Percentiles rank a stretch among this genome's conserved stretches.
Evolutionary conservation across 441 rosid genomes (phyloP).

Genomic region (Populus trichocarpa): DNA sequence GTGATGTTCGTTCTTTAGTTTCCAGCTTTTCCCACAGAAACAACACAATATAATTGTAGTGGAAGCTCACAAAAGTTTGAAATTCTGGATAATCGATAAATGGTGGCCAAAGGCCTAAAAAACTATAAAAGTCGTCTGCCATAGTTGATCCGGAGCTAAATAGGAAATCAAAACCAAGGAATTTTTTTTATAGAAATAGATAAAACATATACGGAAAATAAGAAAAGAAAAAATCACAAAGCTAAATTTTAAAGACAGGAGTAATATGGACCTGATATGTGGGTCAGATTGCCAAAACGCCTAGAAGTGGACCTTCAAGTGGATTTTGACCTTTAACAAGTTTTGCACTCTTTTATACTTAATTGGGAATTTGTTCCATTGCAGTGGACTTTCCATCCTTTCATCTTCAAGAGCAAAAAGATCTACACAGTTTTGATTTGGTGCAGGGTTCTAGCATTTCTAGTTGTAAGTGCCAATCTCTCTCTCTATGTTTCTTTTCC

Average conservation of each 20-base stretch:
- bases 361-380: slow-evolving; percentile 15
- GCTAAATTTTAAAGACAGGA: neutral
- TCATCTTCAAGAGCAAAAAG: slow-evolving; percentile 86
- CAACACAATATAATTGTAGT: neutral
- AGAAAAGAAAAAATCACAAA: neutral
- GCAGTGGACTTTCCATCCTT: slow-evolving; percentile 99
- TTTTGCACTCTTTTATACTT: neutral
- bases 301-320: neutral
- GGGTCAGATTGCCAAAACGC: neutral
- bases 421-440: slow-evolving; percentile 94
- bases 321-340: no score
- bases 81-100: neutral
- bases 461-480: slow-evolving; percentile 68
- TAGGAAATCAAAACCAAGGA: neutral
- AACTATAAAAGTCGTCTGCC: neutral
- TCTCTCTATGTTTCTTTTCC: neutral
- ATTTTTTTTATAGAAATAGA: neutral
- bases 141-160: neutral
- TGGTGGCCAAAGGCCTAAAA: neutral
- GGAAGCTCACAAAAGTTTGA: neutral
- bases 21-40: neutral
- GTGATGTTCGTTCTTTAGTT: neutral
- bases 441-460: slow-evolving; percentile 96
- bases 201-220: neutral
- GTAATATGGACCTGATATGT: neutral